A percentile compares a stretch with the other conserved stretches of the same genome.
Evolutionary conservation across 1,284 basidiomycete genomes (phyloP).

Genomic region (Leccinum pseudoinsigne): DNA sequence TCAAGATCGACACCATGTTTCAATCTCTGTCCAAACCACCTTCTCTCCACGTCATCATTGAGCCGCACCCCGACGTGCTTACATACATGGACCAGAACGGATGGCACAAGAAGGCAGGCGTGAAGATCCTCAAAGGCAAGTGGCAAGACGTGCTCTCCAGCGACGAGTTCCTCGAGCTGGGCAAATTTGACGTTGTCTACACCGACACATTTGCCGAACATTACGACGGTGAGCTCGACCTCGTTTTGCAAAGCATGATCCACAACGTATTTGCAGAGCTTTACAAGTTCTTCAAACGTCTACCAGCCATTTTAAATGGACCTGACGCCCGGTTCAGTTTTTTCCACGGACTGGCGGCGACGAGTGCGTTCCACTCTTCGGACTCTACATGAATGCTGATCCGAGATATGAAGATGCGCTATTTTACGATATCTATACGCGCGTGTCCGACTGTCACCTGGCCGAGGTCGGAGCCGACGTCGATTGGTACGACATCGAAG

Average conservation of each 20-base stretch:
- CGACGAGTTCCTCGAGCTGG: slow-evolving; percentile 52
- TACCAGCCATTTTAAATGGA: slow-evolving; percentile 82
- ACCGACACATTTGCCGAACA: slow-evolving; percentile 96
- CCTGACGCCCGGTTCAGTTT: slow-evolving; percentile 87
- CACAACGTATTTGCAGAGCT: slow-evolving; percentile 50
- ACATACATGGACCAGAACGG: slow-evolving; percentile 70
- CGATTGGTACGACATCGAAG: slow-evolving; percentile 74
- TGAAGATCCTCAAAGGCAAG: slow-evolving; percentile 83
- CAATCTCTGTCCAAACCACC: slow-evolving; percentile 67
- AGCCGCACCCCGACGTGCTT: slow-evolving; percentile 93
- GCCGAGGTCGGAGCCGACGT: slow-evolving; percentile 76
- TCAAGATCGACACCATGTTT: slow-evolving; percentile 81
- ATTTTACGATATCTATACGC: slow-evolving; percentile 93
- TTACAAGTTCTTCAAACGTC: slow-evolving; percentile 78
- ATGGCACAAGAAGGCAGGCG: slow-evolving; percentile 79
- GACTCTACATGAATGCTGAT: slow-evolving; percentile 11
- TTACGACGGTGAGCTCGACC: slow-evolving; percentile 57
- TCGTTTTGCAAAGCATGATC: background rate
- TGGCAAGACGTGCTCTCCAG: slow-evolving; percentile 86
- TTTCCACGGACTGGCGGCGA: slow-evolving; percentile 97
- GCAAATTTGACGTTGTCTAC: slow-evolving; percentile 89
- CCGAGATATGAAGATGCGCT: slow-evolving; percentile 57
- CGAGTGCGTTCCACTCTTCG: slow-evolving; percentile 53
- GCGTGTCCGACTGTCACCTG: slow-evolving; percentile 85
- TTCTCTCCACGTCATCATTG: slow-evolving; percentile 86